Base-by-base conservation (phyloP, 1,284 basidiomycete genomes). In the Ceratorhiza oryzae-sativae region DNA sequence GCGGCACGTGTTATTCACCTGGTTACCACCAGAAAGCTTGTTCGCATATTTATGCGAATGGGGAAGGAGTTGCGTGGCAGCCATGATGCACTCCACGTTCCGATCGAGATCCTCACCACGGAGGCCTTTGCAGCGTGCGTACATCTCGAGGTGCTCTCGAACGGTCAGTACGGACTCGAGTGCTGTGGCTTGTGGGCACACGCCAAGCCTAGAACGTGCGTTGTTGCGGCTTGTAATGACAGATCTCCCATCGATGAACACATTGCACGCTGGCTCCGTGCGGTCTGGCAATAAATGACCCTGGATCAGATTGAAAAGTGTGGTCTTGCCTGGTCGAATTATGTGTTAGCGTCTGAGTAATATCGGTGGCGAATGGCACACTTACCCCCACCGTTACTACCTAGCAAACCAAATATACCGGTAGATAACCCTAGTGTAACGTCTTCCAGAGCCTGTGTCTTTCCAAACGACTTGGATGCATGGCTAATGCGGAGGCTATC, bases 111-210 rank as follows among this genome's bases (percentile, higher is more conserved):
- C 86, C 3, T 77, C 73, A 0, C 84, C 84, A 3, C 81, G 80
- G 8, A 94, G 82, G 2, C 92, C 92, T 79, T 71, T 80, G 68
- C 81, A 76, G 39, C 79, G 76, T 9, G 78, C 79, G 71, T 81
- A 82, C 1, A 80, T 74, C 75, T 84, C 74, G 36, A 94, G 81
- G 76, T 94, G 92, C 77, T 94, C 89, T 30, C 87, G 84, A 15
- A 93, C 92, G 3, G 89, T 93, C 59, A 94, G 80, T 74, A 91
- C 87, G 8, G 86, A 82, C 74, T 93, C 92, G 73, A 93, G 90
- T 0, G 92, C 91, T 3, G 91, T 92, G 79, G 92, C 91, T 75
- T 94, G 92, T 0, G 91, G 92, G 77, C 91, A 93, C 51, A 93
- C 90, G 0, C 91, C 91, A 3, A 93, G 85, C 4, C 86, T 83